phyloP scores from a whole-genome alignment of 768 basidiomycete species.

The Rubroboletus pulcherrimus region DNA sequence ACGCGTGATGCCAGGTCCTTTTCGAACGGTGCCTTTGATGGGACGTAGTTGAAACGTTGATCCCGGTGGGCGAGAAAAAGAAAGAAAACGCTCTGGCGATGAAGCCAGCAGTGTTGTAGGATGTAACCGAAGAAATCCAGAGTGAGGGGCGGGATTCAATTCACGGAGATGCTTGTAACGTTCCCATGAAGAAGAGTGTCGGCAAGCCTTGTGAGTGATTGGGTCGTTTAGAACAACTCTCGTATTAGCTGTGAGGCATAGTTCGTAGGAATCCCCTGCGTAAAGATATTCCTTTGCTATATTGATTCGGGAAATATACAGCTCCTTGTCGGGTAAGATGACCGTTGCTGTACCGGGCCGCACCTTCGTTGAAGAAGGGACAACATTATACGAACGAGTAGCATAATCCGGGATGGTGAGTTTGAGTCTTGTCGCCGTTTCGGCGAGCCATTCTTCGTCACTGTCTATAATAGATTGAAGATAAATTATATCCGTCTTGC shows the following conservation, averaged over 20 bases:
- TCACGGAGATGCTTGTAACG: slow-evolving; percentile 68
- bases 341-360: slow-evolving; percentile 31
- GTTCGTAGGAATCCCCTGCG: slow-evolving; percentile 88
- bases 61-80: slow-evolving; percentile 62
- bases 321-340: slow-evolving; percentile 50
- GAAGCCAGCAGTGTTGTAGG: slow-evolving; percentile 79
- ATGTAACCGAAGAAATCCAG: slow-evolving; percentile 73
- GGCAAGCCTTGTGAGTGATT: slow-evolving; percentile 10
- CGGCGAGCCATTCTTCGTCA: slow-evolving; percentile 60
- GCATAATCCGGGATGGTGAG: slow-evolving; percentile 9
- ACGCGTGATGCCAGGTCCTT: slow-evolving; percentile 59
- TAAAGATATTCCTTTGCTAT: slow-evolving; percentile 70
- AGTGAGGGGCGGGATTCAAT: slow-evolving; percentile 86
- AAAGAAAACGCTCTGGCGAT: slow-evolving; percentile 90
- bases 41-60: slow-evolving; percentile 80
- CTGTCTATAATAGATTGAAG: slow-evolving; percentile 61
- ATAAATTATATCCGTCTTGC: slow-evolving; percentile 43
- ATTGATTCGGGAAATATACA: slow-evolving; percentile 67
- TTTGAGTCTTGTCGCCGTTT: slow-evolving; percentile 32
- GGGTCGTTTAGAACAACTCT: slow-evolving; percentile 46
- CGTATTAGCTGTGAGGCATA: slow-evolving; percentile 82
- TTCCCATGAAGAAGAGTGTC: slow-evolving; percentile 53
- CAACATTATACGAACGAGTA: slow-evolving; percentile 9
- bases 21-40: slow-evolving; percentile 89
- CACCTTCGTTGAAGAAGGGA: slow-evolving; percentile 27